Evolutionary conservation across 2,329 filamentous ascomycete genomes (phyloP).

Genomic region (Fusarium humuli): DNA sequence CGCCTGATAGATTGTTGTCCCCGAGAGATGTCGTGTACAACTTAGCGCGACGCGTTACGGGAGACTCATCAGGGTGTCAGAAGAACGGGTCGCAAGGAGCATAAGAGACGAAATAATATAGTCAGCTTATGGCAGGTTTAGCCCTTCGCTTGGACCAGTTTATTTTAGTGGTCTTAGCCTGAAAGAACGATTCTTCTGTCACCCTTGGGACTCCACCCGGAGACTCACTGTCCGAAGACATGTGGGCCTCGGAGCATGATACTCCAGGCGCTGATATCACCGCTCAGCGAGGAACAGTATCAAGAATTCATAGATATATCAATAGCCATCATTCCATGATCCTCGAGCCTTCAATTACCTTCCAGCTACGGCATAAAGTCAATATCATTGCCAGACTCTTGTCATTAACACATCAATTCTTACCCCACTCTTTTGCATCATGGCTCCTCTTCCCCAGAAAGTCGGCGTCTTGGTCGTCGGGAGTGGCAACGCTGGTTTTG

Average conservation of each 20-base stretch:
- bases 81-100: no score
- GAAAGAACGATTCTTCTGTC: no score
- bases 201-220: not conserved
- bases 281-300: rapidly evolving
- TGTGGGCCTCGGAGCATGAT: not conserved
- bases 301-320: not conserved
- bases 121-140: no score
- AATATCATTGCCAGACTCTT: rapidly evolving
- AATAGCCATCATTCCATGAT: not conserved
- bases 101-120: no score
- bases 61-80: no score
- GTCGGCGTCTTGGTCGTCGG: slow-evolving; percentile 14
- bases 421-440: not conserved
- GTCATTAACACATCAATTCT: not conserved
- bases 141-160: no score
- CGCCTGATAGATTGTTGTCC: not conserved
- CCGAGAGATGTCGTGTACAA: no score
- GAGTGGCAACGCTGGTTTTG: slow-evolving; percentile 24
- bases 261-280: not conserved
- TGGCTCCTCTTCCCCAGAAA: not conserved
- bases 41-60: no score
- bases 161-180: no score
- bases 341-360: rapidly evolving
- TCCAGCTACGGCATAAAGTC: rapidly evolving
- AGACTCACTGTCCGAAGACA: not conserved